A percentile compares a stretch with the other conserved stretches of the same genome.
phyloP scores from a whole-genome alignment of 352 stramenopile species.

The Phytophthora tubulina region DNA sequence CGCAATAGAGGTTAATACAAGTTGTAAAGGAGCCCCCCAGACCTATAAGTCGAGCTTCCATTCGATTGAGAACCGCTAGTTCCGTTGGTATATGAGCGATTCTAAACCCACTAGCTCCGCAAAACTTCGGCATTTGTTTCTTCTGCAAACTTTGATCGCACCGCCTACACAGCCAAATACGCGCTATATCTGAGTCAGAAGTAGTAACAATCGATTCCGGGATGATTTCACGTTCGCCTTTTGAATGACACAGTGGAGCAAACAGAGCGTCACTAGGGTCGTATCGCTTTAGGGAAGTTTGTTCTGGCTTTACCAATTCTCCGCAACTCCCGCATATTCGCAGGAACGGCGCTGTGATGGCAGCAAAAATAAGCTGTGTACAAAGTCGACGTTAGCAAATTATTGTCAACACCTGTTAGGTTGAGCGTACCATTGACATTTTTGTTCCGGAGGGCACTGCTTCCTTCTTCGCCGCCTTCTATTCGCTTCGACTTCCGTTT shows the following conservation, averaged over 20 bases:
- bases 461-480: not conserved
- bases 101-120: not conserved
- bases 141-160: not conserved
- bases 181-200: not conserved
- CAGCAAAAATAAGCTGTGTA: not conserved
- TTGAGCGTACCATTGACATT: not conserved
- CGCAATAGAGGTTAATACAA: not conserved
- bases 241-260: not conserved
- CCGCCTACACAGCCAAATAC: not conserved
- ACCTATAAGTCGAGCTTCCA: conserved; percentile 1
- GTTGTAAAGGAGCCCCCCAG: conserved; percentile 7
- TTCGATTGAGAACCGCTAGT: not conserved
- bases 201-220: not conserved
- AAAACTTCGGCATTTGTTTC: not conserved
- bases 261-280: not conserved
- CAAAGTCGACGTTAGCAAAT: not conserved
- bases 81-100: not conserved
- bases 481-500: not conserved
- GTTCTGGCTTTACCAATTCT: not conserved
- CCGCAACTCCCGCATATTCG: not conserved
- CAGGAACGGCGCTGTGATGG: not conserved
- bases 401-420: not conserved
- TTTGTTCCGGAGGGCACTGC: not conserved
- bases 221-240: not conserved
- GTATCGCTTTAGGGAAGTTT: not conserved